These are phyloP conservation scores for Solanum boliviense DNA, from an alignment of 257 asterid species.

Conservation along the genomic window DNA sequence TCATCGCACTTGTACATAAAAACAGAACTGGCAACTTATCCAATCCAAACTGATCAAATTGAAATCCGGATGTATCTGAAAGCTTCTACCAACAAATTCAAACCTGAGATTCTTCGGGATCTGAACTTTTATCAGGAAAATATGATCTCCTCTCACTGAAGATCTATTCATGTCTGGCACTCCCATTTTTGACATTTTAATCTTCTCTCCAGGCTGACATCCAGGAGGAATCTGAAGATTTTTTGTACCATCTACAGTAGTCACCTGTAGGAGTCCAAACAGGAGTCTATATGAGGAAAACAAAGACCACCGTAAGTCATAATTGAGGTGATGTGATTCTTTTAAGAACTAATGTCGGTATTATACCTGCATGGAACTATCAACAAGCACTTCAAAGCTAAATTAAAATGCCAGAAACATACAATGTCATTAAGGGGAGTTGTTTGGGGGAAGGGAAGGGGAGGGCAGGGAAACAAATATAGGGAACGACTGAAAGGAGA, in stretches of 20 bases:
- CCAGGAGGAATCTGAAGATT: slow-evolving; percentile 86
- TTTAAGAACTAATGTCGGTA: neutral
- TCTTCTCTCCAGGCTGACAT: slow-evolving; percentile 74
- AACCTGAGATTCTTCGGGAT: slow-evolving; percentile 81
- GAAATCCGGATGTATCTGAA: neutral
- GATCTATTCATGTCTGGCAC: slow-evolving; percentile 79
- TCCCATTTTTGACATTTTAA: slow-evolving; percentile 63
- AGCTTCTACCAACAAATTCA: neutral
- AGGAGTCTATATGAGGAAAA: neutral
- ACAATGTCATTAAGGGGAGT: neutral
- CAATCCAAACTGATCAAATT: neutral
- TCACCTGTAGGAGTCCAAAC: slow-evolving; percentile 42
- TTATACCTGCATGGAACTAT: neutral
- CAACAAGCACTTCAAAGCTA: neutral
- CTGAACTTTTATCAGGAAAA: slow-evolving; percentile 63
- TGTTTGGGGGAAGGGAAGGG: neutral
- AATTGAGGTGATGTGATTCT: neutral
- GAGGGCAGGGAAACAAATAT: neutral
- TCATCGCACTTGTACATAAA: neutral
- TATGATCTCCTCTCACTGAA: slow-evolving; percentile 76
- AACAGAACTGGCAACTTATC: neutral
- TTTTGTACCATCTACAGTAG: slow-evolving; percentile 73
- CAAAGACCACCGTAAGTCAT: neutral
- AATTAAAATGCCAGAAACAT: neutral
- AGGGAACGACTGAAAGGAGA: neutral